phyloP scores from a whole-genome alignment of 495 filamentous ascomycete genomes.

The Penicillium antarcticum region DNA sequence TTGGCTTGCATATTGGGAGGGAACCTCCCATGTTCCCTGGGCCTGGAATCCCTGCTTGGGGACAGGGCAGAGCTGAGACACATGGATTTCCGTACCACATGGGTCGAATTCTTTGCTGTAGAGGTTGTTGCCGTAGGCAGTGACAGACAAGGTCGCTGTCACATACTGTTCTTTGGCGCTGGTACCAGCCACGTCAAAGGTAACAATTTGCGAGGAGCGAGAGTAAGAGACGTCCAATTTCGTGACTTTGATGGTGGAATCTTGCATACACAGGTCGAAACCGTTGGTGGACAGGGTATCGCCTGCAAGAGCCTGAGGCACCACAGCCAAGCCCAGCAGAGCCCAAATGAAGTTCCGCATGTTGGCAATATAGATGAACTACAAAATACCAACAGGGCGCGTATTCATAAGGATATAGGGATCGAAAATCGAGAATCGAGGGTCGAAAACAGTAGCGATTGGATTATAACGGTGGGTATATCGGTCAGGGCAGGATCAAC shows the following conservation, averaged over 20 bases:
- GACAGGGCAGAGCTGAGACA: slow-evolving; percentile 80
- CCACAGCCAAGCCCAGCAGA: slow-evolving; percentile 29
- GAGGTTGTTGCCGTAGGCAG: slow-evolving; percentile 80
- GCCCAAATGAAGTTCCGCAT: slow-evolving; percentile 31
- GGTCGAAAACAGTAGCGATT: slow-evolving; percentile 1
- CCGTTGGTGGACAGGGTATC: slow-evolving; percentile 78
- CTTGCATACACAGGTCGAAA: slow-evolving; percentile 69
- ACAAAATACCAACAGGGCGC: background rate
- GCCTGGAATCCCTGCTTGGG: slow-evolving; percentile 73
- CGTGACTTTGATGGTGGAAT: slow-evolving; percentile 66
- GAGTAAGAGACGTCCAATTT: slow-evolving; percentile 77
- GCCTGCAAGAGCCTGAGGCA: slow-evolving; percentile 51
- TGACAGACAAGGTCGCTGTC: slow-evolving; percentile 71
- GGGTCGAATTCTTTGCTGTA: slow-evolving; percentile 82
- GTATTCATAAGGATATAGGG: slow-evolving; percentile 2
- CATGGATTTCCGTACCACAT: slow-evolving; percentile 61
- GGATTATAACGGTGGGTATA: background rate
- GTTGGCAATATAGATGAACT: slow-evolving; percentile 1
- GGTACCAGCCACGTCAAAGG: slow-evolving; percentile 80
- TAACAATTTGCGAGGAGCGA: slow-evolving; percentile 63
- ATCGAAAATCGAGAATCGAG: background rate
- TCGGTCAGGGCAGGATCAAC: slow-evolving; percentile 27
- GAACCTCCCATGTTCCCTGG: slow-evolving; percentile 64
- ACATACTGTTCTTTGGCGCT: slow-evolving; percentile 76
- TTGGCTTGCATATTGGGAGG: slow-evolving; percentile 61